Conservation (phyloP, 352 stramenopile genomes). For the Globisporangium uncinulatum region DNA sequence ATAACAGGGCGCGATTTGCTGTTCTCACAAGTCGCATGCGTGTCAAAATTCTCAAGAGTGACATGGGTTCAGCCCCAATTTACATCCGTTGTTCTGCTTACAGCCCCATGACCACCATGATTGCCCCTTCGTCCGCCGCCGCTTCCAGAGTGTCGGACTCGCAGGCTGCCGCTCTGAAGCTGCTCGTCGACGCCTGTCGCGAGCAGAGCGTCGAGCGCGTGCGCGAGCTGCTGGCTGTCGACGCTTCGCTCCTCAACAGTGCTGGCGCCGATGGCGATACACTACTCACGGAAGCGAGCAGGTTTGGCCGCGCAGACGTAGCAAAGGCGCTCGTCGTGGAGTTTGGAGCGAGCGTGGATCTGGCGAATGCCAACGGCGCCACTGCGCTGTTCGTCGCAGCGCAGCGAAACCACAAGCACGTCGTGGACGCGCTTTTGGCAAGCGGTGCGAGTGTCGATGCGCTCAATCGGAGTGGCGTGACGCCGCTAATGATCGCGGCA, state of each 20-base stretch:
- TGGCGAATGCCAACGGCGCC: not conserved
- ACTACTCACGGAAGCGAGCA: not conserved
- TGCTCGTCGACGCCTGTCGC: not conserved
- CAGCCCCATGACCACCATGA: no score
- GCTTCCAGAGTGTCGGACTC: no score
- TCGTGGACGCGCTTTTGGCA: not conserved
- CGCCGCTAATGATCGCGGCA: not conserved
- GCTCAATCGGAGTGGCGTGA: not conserved
- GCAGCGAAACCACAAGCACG: not conserved
- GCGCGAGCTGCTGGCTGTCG: not conserved
- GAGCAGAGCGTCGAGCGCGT: not conserved
- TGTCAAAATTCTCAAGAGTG: no score
- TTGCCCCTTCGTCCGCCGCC: no score
- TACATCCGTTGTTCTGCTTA: no score
- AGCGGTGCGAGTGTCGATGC: not conserved
- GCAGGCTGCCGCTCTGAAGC: no score
- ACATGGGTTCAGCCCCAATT: no score
- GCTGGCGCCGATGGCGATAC: not conserved
- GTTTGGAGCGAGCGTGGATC: not conserved
- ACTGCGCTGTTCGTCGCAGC: not conserved
- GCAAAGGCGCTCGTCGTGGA: not conserved
- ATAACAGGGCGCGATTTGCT: not conserved
- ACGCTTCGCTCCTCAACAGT: not conserved
- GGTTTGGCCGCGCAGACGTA: not conserved
- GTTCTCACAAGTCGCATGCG: no score